Base-by-base conservation (phyloP, 768 basidiomycete species). In the Rhodocollybia butyracea region DNA sequence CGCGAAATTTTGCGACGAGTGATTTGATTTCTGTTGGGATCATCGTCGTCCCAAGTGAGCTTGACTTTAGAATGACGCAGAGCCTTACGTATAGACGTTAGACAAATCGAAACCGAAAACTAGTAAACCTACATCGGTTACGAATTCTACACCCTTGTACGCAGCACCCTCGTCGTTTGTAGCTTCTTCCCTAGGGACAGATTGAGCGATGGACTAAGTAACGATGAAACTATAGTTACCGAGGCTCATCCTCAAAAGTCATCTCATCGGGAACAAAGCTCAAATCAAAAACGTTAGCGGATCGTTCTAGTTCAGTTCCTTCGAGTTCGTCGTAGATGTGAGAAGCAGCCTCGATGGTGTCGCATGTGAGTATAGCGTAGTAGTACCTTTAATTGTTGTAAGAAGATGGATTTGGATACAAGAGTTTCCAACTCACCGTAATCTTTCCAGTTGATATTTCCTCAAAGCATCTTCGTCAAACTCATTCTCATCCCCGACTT, bases 1-100 rank as follows among this genome's bases (percentile, higher is more conserved):
- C 81, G 80, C 0, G 90, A 83, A 39, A 97, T 74, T 1, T 76
- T 75, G 21, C 94, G 87, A 43, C 94, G 84, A 1, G 94, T 92
- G 46, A 94, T 63, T 41, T 84, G 84, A 55, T 78, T 80, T 38
- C 96, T 87, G 64, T 94, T 89, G 0, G 91, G 87, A 61, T 98
- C 95, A 68, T 98, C 97, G 53, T 94, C 91, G 61, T 99, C 97
- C 97, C 97, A 99, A 4, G 95, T 97, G 30, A 98, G 80, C 65
- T 92, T 97, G 57, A 98, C 96, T 76, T 94, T 97, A 13, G 97
- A 99, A 68, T 98, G 95, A 5, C 96, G 89, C 5, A 99, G 82
- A 10, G 96, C 96, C 94, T n/a, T 98, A 60, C 5, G 27, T 7
- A 13, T 24, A 4, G 22, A 29, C 22, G 24, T 27, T 8, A n/a